Conservation (phyloP, 208 protist species). For the Leishmania tropica region DNA sequence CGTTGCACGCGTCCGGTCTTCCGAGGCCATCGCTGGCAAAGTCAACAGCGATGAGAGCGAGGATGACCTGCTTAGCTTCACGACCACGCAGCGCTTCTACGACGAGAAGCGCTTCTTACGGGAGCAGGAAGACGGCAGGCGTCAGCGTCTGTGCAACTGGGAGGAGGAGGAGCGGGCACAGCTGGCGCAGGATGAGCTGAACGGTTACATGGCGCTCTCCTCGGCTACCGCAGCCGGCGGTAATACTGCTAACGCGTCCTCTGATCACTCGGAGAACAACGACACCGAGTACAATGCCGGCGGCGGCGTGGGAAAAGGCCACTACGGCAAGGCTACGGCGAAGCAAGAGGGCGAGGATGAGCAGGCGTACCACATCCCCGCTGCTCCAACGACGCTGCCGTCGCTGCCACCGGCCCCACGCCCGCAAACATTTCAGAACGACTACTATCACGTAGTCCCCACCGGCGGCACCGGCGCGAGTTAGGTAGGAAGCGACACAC, state of each 20-base stretch:
- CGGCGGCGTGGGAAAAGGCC: neutral
- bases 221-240: neutral
- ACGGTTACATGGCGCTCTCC: conserved; percentile 19
- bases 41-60: conserved; percentile 31
- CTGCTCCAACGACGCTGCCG: conserved; percentile 8
- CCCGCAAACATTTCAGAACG: conserved; percentile 12
- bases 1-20: neutral
- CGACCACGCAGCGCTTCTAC: conserved; percentile 75
- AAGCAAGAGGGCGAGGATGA: conserved; percentile 4
- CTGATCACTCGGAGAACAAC: conserved; percentile 1
- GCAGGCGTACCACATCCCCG: conserved; percentile 12
- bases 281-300: neutral
- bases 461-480: neutral
- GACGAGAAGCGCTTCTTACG: conserved; percentile 64
- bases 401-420: conserved; percentile 22
- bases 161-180: conserved; percentile 71
- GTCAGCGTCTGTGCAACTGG: conserved; percentile 71
- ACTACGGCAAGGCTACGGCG: neutral
- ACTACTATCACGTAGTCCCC: conserved; percentile 5
- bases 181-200: conserved; percentile 41
- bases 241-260: neutral
- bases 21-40: conserved; percentile 5
- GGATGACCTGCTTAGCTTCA: conserved; percentile 60
- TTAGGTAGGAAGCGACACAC: neutral
- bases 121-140: conserved; percentile 57